phyloP scores from a whole-genome alignment of 305 asterid species.

The Solanum hybrid region DNA sequence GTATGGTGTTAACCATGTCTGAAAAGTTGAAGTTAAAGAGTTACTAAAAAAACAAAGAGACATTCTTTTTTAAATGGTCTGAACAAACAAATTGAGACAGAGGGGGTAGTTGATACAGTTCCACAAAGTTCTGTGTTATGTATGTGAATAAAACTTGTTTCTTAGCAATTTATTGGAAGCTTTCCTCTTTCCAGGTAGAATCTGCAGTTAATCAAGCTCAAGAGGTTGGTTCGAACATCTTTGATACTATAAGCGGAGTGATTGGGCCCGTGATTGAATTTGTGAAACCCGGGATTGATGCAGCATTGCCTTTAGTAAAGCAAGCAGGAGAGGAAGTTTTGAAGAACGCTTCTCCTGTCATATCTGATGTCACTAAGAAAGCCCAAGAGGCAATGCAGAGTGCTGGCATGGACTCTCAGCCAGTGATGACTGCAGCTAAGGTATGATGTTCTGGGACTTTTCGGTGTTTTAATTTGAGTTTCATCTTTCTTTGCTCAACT shows the following conservation, averaged over 20 bases:
- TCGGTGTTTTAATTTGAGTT: background rate
- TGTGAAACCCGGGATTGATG: conserved; percentile 70
- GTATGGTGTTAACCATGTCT: background rate
- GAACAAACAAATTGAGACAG: background rate
- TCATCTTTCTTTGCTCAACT: background rate
- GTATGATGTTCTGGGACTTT: conserved; percentile 12
- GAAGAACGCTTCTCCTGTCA: conserved; percentile 72
- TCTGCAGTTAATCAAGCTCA: conserved; percentile 61
- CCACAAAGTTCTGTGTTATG: background rate
- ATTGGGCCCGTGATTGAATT: conserved; percentile 51
- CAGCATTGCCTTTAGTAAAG: conserved; percentile 57
- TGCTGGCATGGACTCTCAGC: conserved; percentile 73
- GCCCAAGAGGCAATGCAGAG: conserved; percentile 88
- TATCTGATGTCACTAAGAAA: conserved; percentile 78
- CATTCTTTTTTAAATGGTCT: background rate
- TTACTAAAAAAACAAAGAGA: background rate
- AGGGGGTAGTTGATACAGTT: background rate
- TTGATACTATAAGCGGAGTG: conserved; percentile 41
- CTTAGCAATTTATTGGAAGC: background rate
- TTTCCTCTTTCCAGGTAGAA: conserved; percentile 43
- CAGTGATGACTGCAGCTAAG: conserved; percentile 72
- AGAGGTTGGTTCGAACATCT: conserved; percentile 46
- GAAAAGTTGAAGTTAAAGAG: background rate
- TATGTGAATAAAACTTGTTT: background rate
- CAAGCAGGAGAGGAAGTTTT: conserved; percentile 69